Conservation (phyloP, 2,329 filamentous ascomycete genomes). For the Teratosphaeria epicoccoides region DNA sequence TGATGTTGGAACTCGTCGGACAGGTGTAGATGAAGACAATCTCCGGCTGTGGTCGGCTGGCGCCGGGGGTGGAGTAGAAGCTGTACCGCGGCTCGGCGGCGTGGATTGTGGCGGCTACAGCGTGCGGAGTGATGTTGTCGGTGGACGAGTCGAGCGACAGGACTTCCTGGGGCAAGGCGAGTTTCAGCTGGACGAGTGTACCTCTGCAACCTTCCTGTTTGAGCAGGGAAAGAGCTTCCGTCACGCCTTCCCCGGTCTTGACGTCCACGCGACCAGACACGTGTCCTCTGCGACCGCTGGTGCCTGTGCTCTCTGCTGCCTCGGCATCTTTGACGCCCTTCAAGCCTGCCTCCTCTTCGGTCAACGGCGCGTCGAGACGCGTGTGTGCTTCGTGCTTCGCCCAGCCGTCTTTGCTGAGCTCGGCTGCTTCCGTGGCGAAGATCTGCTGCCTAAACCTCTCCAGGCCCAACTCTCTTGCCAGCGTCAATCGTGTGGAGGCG, state of each 20-base stretch:
- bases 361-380: constrained; percentile 54
- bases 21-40: constrained; percentile 78
- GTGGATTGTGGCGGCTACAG: constrained; percentile 53
- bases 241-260: constrained; percentile 50
- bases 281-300: constrained; percentile 44
- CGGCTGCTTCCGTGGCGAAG: constrained; percentile 58
- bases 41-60: constrained; percentile 37
- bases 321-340: constrained; percentile 66
- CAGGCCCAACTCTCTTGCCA: constrained; percentile 64
- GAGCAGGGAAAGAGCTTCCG: constrained; percentile 53
- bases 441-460: constrained; percentile 70
- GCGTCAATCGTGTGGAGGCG: constrained; percentile 63
- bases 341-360: constrained; percentile 63
- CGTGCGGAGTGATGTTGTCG: constrained; percentile 44
- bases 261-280: constrained; percentile 39
- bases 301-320: constrained; percentile 63
- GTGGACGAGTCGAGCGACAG: constrained; percentile 53
- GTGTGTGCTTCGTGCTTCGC: constrained; percentile 60
- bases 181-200: constrained; percentile 55
- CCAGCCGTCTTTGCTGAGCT: constrained; percentile 61
- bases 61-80: constrained; percentile 60
- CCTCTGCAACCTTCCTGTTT: constrained; percentile 40
- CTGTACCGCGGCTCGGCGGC: constrained; percentile 62
- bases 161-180: constrained; percentile 59
- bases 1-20: constrained; percentile 61